These are phyloP conservation scores for Debaryomyces singareniensis DNA, from an alignment of 1,139 yeast genomes.

Conservation along the genomic window DNA sequence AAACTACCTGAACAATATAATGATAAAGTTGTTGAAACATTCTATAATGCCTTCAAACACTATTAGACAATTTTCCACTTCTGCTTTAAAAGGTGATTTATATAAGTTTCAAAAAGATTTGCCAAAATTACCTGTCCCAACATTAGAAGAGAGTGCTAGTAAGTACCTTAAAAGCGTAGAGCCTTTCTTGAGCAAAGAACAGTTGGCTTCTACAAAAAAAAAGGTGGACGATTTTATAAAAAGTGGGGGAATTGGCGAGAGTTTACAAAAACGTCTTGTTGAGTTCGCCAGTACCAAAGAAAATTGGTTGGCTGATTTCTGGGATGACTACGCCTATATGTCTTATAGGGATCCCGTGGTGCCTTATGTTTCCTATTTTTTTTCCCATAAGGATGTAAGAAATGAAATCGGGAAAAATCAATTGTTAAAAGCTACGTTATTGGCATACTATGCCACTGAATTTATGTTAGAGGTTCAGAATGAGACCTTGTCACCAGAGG, in stretches of 20 bases:
- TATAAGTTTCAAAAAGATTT: constrained; percentile 67
- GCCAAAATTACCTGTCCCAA: constrained; percentile 86
- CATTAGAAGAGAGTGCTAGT: constrained; percentile 62
- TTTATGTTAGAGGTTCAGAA: constrained; percentile 51
- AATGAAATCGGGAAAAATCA: constrained; percentile 62
- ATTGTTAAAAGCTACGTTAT: constrained; percentile 65
- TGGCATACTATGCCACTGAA: constrained; percentile 47
- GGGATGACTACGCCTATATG: constrained; percentile 94
- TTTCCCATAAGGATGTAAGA: constrained; percentile 65
- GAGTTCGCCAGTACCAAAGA: constrained; percentile 56
- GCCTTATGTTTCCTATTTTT: constrained; percentile 90
- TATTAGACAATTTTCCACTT: constrained; percentile 23
- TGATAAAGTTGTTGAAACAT: constrained; percentile 9
- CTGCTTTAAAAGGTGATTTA: constrained; percentile 57
- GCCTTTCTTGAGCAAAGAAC: constrained; percentile 54
- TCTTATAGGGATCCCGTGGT: constrained; percentile 89
- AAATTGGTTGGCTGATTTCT: constrained; percentile 89
- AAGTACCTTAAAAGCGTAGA: constrained; percentile 67
- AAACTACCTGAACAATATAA: constrained; percentile 3
- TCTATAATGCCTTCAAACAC: constrained; percentile 8
- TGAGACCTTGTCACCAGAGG: constrained; percentile 69
- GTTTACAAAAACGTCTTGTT: constrained; percentile 60
- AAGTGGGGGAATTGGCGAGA: constrained; percentile 59
- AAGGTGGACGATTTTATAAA: constrained; percentile 62
- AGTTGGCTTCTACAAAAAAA: constrained; percentile 49